Evolutionary conservation across 176 grass and related monocot species (phyloP).

Genomic region (Triticum turgidum): DNA sequence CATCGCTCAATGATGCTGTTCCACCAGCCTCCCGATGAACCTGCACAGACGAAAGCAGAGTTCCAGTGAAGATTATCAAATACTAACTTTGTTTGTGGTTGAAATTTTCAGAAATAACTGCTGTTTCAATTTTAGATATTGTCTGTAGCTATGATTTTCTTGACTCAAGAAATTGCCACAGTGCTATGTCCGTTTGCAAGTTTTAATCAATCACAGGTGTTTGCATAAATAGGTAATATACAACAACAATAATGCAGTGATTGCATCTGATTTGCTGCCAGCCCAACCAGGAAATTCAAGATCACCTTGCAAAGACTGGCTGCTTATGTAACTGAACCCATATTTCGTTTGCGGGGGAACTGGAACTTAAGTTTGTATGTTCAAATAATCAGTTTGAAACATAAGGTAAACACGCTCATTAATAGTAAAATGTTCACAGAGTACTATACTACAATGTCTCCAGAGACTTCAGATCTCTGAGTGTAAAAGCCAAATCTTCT

Average conservation of each 20-base stretch:
- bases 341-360: neutral
- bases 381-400: neutral
- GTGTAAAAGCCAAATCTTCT: no score
- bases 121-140: neutral
- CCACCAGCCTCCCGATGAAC: no score
- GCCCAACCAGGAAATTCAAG: neutral
- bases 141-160: neutral
- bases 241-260: neutral
- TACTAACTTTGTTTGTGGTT: no score
- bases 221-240: neutral
- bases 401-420: neutral
- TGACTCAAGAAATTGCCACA: neutral
- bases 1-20: no score
- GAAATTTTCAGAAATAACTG: neutral
- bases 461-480: neutral
- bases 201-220: neutral
- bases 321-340: neutral
- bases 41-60: constrained; percentile 22
- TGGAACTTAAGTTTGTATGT: neutral
- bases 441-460: neutral
- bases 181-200: neutral
- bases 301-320: neutral
- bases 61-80: neutral
- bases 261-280: neutral
- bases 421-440: neutral